Percentiles rank a stretch among this genome's conserved stretches.
phyloP scores from a whole-genome alignment of 1,284 basidiomycete genomes.

The Tilletia walkeri region DNA sequence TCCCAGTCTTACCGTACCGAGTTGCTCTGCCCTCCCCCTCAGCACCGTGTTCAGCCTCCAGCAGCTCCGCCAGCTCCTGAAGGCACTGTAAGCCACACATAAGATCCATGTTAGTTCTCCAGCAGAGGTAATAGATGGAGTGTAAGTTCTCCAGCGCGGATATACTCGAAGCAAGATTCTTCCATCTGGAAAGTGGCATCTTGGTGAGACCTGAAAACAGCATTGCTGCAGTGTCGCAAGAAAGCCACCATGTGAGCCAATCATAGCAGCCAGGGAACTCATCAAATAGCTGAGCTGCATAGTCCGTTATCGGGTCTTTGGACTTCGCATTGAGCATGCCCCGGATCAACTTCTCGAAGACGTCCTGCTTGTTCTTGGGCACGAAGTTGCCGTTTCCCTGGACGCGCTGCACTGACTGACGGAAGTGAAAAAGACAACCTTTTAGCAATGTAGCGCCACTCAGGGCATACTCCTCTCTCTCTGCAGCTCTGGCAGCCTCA shows the following conservation, averaged over 20 bases:
- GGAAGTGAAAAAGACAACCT: slow-evolving; percentile 12
- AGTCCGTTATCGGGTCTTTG: not conserved
- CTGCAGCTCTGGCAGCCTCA: not conserved
- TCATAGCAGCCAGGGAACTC: not conserved
- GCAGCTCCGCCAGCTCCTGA: not conserved
- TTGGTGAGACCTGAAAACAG: not conserved
- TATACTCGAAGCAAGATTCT: not conserved
- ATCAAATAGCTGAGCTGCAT: not conserved
- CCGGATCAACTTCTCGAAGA: not conserved
- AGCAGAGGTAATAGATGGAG: slow-evolving; percentile 2
- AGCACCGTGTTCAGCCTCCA: not conserved
- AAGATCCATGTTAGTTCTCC: slow-evolving; percentile 9
- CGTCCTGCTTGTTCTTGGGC: not conserved
- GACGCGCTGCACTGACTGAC: slow-evolving; percentile 1
- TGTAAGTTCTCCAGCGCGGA: slow-evolving; percentile 5
- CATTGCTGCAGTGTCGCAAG: slow-evolving; percentile 2
- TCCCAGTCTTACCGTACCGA: not conserved
- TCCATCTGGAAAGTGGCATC: not conserved
- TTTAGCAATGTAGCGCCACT: not conserved
- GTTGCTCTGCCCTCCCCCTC: not conserved
- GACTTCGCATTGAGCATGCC: not conserved
- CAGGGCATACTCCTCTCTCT: not conserved
- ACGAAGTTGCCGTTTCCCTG: slow-evolving; percentile 12
- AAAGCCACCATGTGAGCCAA: not conserved
- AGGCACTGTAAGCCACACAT: not conserved